Percentiles rank a stretch among this genome's conserved stretches.
phyloP scores from a whole-genome alignment of 305 asterid genomes.

The Solanum aculeatissimum region DNA sequence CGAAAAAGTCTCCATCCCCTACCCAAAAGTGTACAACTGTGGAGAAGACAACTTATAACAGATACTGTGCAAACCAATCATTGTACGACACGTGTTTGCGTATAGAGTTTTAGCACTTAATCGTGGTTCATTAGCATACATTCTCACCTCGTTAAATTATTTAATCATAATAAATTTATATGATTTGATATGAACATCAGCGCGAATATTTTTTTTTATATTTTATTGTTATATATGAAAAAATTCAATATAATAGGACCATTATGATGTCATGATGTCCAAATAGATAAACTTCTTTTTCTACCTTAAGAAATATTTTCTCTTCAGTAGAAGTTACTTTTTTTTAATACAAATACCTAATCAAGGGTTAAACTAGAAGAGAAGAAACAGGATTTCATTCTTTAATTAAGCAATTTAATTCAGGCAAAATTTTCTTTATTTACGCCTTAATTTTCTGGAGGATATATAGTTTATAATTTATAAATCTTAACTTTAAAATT shows the following conservation, averaged over 20 bases:
- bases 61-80: too few relatives aligned
- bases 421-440: background rate
- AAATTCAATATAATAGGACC: background rate
- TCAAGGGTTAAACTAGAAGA: background rate
- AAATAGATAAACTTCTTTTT: background rate
- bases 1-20: too few relatives aligned
- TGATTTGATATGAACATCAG: accelerated
- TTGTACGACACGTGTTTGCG: background rate
- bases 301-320: background rate
- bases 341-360: background rate
- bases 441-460: background rate
- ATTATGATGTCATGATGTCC: background rate
- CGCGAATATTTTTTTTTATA: accelerated
- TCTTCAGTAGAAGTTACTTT: background rate
- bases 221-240: too few relatives aligned
- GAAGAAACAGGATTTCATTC: background rate
- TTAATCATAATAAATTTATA: background rate
- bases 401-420: background rate
- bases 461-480: background rate
- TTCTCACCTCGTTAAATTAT: background rate
- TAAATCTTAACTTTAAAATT: background rate
- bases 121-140: background rate
- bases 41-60: too few relatives aligned
- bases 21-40: too few relatives aligned
- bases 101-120: background rate